Evolutionary conservation across 495 filamentous ascomycete genomes (phyloP).

Genomic region (Glutinoglossum americanum): DNA sequence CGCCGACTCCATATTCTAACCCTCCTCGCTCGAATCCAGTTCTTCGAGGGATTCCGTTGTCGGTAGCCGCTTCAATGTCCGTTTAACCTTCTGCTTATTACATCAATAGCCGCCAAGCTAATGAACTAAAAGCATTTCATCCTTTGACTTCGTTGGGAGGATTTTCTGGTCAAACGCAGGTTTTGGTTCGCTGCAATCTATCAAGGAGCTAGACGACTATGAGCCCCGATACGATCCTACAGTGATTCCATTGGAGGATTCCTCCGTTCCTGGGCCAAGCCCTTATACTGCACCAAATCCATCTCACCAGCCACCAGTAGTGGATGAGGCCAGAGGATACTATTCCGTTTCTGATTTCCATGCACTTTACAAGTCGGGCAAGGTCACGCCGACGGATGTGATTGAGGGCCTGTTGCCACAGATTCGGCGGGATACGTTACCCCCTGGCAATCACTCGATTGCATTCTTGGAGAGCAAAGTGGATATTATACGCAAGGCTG

Average conservation of each 20-base stretch:
- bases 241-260: conserved; percentile 41
- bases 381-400: conserved; percentile 49
- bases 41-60: not conserved
- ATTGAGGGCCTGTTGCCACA: conserved; percentile 46
- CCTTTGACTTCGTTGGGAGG: conserved; percentile 29
- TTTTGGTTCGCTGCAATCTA: conserved; percentile 37
- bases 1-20: not conserved
- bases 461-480: conserved; percentile 44
- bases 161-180: conserved; percentile 58
- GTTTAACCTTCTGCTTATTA: not conserved
- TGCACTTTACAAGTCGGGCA: conserved; percentile 42
- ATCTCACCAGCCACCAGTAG: conserved; percentile 10
- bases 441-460: conserved; percentile 34
- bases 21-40: not conserved
- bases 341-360: conserved; percentile 61
- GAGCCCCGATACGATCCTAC: conserved; percentile 59
- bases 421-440: conserved; percentile 33
- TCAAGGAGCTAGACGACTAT: conserved; percentile 35
- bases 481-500: conserved; percentile 40
- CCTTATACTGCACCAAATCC: conserved; percentile 11
- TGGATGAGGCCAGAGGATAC: conserved; percentile 20
- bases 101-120: not conserved
- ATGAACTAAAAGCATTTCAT: conserved; percentile 25
- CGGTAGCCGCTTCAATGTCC: not conserved
- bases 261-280: conserved; percentile 17